phyloP scores from a whole-genome alignment of 139 green algal genomes.

The Chlamydomonas applanata region DNA sequence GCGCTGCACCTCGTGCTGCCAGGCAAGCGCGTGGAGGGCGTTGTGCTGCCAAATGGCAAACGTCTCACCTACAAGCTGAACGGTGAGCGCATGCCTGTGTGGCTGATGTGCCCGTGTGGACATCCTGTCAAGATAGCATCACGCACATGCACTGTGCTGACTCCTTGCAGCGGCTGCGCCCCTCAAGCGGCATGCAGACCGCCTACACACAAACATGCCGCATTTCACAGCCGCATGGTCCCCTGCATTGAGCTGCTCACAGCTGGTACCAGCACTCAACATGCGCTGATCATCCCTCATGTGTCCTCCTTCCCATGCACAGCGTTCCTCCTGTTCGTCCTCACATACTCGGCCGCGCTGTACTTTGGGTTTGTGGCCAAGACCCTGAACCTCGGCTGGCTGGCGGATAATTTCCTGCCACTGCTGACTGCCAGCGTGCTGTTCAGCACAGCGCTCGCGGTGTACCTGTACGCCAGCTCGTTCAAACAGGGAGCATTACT shows the following conservation, averaged over 20 bases:
- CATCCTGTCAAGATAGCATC: too few species aligned
- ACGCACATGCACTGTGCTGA: too few species aligned
- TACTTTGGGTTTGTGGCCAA: slow-evolving; percentile 65
- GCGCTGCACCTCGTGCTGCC: slow-evolving; percentile 82
- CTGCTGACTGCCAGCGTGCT: slow-evolving; percentile 71
- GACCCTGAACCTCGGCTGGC: slow-evolving; percentile 61
- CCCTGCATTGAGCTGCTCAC: too few species aligned
- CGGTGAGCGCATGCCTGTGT: slow-evolving; percentile 38
- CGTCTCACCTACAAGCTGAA: slow-evolving; percentile 86
- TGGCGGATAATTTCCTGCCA: slow-evolving; percentile 76
- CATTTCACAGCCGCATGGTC: too few species aligned
- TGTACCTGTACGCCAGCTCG: slow-evolving; percentile 67
- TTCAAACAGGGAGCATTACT: slow-evolving; percentile 48
- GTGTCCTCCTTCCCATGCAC: slow-evolving; percentile 2
- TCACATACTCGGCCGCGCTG: slow-evolving; percentile 54
- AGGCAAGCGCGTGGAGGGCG: slow-evolving; percentile 57
- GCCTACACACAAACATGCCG: too few species aligned
- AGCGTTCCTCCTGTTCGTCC: slow-evolving; percentile 63
- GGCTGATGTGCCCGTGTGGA: too few species aligned
- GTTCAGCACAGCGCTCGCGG: slow-evolving; percentile 55
- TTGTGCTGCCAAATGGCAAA: slow-evolving; percentile 51
- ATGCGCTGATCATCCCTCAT: too few species aligned
- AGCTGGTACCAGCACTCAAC: too few species aligned
- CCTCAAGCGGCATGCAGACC: too few species aligned
- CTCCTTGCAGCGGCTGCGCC: too few species aligned